Evolutionary conservation across 768 basidiomycete genomes (phyloP).

Genomic region (Pleurotus eryngii): DNA sequence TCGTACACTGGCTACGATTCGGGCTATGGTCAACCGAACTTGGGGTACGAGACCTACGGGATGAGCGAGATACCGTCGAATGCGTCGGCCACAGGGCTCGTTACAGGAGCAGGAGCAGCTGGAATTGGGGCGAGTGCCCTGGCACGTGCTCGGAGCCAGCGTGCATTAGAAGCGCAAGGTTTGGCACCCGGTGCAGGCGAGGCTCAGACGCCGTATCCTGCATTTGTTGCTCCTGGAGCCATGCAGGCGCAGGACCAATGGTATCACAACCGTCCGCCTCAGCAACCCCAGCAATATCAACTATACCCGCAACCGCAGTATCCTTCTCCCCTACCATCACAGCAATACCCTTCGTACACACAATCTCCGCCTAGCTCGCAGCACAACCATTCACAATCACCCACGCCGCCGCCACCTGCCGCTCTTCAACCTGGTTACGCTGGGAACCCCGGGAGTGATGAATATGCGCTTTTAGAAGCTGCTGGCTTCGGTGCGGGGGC

Average conservation of each 20-base stretch:
- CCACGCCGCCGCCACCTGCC: slow-evolving; percentile 8
- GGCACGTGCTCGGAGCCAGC: slow-evolving; percentile 34
- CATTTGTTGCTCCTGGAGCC: slow-evolving; percentile 8
- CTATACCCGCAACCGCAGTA: neutral
- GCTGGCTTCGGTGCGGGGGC: slow-evolving; percentile 16
- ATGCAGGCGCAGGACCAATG: neutral
- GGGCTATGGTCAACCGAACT: slow-evolving; percentile 24
- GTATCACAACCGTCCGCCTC: neutral
- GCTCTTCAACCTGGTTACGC: neutral
- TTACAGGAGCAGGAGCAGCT: slow-evolving; percentile 29
- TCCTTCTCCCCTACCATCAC: no score
- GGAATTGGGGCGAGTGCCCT: slow-evolving; percentile 35
- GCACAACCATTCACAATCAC: slow-evolving; percentile 9
- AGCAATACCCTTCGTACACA: no score
- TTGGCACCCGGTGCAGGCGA: slow-evolving; percentile 10
- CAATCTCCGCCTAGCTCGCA: no score
- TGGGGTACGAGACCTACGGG: slow-evolving; percentile 37
- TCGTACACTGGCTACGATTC: slow-evolving; percentile 52
- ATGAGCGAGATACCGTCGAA: slow-evolving; percentile 42
- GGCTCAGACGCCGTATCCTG: slow-evolving; percentile 10
- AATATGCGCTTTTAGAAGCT: slow-evolving; percentile 18
- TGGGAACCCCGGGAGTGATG: slow-evolving; percentile 10
- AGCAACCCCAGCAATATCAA: neutral
- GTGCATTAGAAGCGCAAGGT: slow-evolving; percentile 18
- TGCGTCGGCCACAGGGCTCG: slow-evolving; percentile 5